phyloP scores from a whole-genome alignment of 192 early-diverging fungal species.

The Chytriomyces confervae region DNA sequence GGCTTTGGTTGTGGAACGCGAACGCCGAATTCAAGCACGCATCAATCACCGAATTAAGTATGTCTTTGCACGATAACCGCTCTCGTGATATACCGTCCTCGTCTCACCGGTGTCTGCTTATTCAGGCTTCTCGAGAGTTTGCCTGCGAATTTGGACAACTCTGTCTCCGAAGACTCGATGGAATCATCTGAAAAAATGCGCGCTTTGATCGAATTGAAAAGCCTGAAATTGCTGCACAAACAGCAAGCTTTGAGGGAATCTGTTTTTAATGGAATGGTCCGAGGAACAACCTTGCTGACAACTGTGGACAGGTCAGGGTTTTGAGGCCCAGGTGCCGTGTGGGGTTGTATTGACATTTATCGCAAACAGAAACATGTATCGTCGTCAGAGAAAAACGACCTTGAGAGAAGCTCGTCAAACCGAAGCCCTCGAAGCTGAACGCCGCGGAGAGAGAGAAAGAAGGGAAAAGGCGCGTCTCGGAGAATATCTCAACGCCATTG shows the following conservation, averaged over 20 bases:
- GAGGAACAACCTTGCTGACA: slow-evolving; percentile 79
- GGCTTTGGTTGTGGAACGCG: slow-evolving; percentile 77
- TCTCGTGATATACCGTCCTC: slow-evolving; percentile 32
- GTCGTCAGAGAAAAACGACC: slow-evolving; percentile 44
- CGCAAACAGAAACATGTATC: slow-evolving; percentile 66
- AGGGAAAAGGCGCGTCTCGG: slow-evolving; percentile 81
- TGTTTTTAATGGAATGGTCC: slow-evolving; percentile 73
- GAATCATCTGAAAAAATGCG: slow-evolving; percentile 69
- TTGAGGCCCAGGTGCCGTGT: neutral
- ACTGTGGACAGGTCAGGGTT: slow-evolving; percentile 70
- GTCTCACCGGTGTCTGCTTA: neutral
- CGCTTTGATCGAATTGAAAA: slow-evolving; percentile 88
- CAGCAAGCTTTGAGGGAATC: slow-evolving; percentile 72
- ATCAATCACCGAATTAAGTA: slow-evolving; percentile 81
- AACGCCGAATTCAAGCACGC: slow-evolving; percentile 71
- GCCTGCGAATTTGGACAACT: slow-evolving; percentile 30
- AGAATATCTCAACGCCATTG: slow-evolving; percentile 78
- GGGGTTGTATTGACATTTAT: neutral
- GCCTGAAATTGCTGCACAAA: slow-evolving; percentile 76
- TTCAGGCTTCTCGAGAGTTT: slow-evolving; percentile 30
- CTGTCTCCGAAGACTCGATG: neutral
- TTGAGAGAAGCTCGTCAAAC: slow-evolving; percentile 85
- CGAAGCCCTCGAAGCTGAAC: slow-evolving; percentile 88
- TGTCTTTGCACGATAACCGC: slow-evolving; percentile 63
- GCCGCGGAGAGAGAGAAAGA: slow-evolving; percentile 84